Evolutionary conservation across 2,329 filamentous ascomycete genomes (phyloP), one percentile per base, ranked within the genome.

Genomic region (Cryphonectria carpinicola): DNA sequence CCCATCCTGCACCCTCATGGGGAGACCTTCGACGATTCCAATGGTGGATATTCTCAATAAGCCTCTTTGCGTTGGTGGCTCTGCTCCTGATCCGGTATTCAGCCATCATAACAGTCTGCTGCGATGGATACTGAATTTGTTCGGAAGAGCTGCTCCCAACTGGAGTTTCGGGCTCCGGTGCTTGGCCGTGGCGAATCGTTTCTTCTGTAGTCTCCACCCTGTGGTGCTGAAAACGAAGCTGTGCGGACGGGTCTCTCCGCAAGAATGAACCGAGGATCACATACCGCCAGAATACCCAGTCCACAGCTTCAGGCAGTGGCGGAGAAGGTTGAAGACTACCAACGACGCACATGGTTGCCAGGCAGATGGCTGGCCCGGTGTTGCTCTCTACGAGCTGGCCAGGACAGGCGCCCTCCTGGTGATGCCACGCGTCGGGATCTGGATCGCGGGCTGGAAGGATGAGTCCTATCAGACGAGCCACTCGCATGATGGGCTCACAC

Each of bases 131-230:
- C 43, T 69, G 52, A 8, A 69, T 65, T 17, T 67, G 28, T n/a
- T 61, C 70, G n/a, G 61, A 49, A 10, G 61, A 62, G 7, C 43
- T 49, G 6, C 39, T 35, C 28, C 52, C 25, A 8, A 37, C 62
- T 28, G 28, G 25, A 41, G 66, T 25, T 7, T 25, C 22, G 32
- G 32, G 28, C 35, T 28, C n/a, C 4, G 13, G 25, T 28, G 5
- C 52, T 56, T 69, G 62, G 11, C 61, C 66, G n/a, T 71, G 70
- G 62, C 66, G 70, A 28, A 71, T 65, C 28, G 61, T 52, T 32
- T 62, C 69, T 7, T 61, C 52, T 4, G 69, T 13, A 22, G 37
- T 62, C 7, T 43, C 54, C 7, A 32, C 41, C 32, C 61, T 62
- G 54, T 71, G 66, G 43, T n/a, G 61, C 5, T 39, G 25, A 19